These are phyloP conservation scores for Coniferiporia sulphurascens DNA, from an alignment of 1,284 basidiomycete genomes.

Conservation along the genomic window DNA sequence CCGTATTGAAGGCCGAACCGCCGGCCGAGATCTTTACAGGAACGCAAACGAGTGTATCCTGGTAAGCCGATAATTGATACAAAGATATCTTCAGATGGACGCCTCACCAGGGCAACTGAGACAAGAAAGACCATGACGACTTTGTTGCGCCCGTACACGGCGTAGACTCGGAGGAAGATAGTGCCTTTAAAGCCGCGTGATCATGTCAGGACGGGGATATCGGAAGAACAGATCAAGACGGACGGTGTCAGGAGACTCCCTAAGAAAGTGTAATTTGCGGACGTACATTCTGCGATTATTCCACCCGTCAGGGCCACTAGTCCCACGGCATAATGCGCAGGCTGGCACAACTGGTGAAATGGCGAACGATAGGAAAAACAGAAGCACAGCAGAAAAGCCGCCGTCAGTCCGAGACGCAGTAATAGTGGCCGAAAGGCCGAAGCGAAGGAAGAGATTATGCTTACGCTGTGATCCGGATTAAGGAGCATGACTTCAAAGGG, in stretches of 20 bases:
- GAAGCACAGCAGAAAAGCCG: background rate
- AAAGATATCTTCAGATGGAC: background rate
- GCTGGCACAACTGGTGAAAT: background rate
- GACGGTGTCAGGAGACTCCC: no score
- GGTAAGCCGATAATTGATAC: background rate
- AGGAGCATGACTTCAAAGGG: background rate
- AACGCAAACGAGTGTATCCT: background rate
- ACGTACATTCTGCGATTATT: slow-evolving; percentile 3
- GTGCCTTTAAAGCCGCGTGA: background rate
- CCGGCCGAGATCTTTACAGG: background rate
- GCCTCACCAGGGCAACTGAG: background rate
- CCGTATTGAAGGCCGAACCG: background rate
- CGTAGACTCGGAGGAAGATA: slow-evolving; percentile 4
- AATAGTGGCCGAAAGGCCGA: no score
- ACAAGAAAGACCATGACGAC: background rate
- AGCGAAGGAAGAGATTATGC: background rate
- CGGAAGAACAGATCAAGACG: background rate
- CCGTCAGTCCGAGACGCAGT: no score
- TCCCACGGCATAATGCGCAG: slow-evolving; percentile 3
- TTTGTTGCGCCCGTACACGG: background rate
- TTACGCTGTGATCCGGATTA: background rate
- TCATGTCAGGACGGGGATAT: background rate
- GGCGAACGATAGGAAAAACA: background rate
- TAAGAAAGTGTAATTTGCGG: no score
- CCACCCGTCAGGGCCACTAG: background rate